Evolutionary conservation across 2,329 filamentous ascomycete species (phyloP).

Genomic region (Magnaporthiopsis rhizophila): DNA sequence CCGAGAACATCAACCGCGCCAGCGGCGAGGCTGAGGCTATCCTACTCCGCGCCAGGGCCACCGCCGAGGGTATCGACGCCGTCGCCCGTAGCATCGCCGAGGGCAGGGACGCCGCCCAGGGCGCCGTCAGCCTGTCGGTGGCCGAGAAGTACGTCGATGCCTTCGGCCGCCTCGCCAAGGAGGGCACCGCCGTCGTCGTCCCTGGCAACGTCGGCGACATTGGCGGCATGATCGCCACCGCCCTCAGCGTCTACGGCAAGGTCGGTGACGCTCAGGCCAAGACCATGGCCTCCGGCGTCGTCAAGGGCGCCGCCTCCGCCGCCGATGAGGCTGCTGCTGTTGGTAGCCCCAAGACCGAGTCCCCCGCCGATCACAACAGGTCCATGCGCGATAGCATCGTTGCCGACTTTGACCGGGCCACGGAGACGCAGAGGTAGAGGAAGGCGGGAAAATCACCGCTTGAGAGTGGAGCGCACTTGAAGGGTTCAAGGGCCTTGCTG

Average conservation of each 20-base stretch:
- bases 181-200: conserved; percentile 91
- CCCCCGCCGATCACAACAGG: conserved; percentile 8
- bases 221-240: conserved; percentile 91
- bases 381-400: conserved; percentile 19
- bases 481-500: background rate
- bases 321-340: conserved; percentile 12
- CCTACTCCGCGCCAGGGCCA: conserved; percentile 73
- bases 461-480: background rate
- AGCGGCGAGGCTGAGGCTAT: conserved; percentile 92
- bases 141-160: conserved; percentile 96
- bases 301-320: conserved; percentile 11
- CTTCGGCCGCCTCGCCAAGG: conserved; percentile 84
- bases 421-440: conserved; percentile 12
- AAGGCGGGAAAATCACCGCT: background rate
- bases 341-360: background rate
- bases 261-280: conserved; percentile 69
- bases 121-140: conserved; percentile 77
- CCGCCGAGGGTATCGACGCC: conserved; percentile 78
- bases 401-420: conserved; percentile 20
- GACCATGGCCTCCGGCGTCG: conserved; percentile 32
- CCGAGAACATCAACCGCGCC: conserved; percentile 90
- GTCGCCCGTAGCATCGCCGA: conserved; percentile 69
- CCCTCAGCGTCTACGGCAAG: conserved; percentile 91
- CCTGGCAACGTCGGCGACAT: conserved; percentile 97
- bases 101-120: conserved; percentile 68